phyloP scores from a whole-genome alignment of 805 yeast species.

The Zygosaccharomyces gambellarensis region DNA sequence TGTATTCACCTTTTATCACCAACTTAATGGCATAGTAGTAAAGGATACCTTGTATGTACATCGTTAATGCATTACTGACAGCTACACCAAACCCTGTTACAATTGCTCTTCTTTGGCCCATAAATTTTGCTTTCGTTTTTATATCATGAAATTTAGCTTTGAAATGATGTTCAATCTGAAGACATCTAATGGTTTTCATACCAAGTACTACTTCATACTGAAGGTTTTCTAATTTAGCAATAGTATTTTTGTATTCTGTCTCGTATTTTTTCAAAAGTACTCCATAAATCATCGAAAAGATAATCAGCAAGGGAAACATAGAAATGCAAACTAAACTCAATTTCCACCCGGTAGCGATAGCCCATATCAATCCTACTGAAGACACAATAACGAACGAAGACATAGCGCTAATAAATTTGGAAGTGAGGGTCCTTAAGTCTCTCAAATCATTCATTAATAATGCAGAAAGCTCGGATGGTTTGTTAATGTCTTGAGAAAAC shows the following conservation, averaged over 20 bases:
- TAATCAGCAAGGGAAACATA: constrained; percentile 58
- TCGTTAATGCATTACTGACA: constrained; percentile 46
- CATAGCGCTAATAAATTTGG: constrained; percentile 55
- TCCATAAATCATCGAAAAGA: constrained; percentile 51
- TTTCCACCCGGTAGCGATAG: constrained; percentile 78
- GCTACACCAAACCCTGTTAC: constrained; percentile 67
- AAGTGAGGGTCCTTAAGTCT: constrained; percentile 61
- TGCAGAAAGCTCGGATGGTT: constrained; percentile 54
- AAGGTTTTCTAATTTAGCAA: constrained; percentile 51
- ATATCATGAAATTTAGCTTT: constrained; percentile 32
- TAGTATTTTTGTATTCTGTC: constrained; percentile 49
- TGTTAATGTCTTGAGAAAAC: constrained; percentile 40
- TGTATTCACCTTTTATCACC: constrained; percentile 55
- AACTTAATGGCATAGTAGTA: constrained; percentile 74
- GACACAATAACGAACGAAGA: constrained; percentile 52
- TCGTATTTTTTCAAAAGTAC: constrained; percentile 50
- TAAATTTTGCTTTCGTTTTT: constrained; percentile 32
- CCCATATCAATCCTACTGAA: constrained; percentile 67
- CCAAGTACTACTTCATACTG: constrained; percentile 51
- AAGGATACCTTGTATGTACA: constrained; percentile 65
- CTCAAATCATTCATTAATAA: constrained; percentile 76
- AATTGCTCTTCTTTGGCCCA: constrained; percentile 51
- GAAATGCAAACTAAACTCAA: constrained; percentile 77
- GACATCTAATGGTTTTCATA: constrained; percentile 57
- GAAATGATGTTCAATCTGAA: constrained; percentile 52